Evolutionary conservation across 305 asterid genomes (phyloP).

Genomic region (Withania somnifera): DNA sequence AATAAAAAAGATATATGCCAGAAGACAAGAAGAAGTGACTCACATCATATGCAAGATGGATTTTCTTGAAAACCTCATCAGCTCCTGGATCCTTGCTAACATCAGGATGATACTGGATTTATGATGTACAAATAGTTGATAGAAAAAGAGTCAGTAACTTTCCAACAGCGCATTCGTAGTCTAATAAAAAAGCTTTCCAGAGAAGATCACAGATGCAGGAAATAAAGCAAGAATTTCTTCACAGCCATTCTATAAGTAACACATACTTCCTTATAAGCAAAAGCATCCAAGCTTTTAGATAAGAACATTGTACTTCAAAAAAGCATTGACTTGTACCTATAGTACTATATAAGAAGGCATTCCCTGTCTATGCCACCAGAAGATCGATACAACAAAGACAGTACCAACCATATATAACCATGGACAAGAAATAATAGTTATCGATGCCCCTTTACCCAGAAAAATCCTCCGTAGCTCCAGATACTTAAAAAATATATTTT

Average conservation of each 20-base stretch:
- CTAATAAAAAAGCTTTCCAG: neutral
- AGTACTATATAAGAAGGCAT: neutral
- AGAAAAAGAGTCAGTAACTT: neutral
- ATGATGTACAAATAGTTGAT: neutral
- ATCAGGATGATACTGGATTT: slow-evolving; percentile 85
- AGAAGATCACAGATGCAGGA: neutral
- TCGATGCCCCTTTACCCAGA: neutral
- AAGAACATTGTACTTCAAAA: neutral
- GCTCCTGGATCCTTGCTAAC: slow-evolving; percentile 76
- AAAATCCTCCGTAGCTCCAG: neutral
- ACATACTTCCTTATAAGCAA: neutral
- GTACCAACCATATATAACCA: neutral
- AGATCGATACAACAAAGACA: neutral
- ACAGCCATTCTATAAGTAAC: neutral
- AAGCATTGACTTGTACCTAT: neutral
- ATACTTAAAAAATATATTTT: neutral
- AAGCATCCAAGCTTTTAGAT: neutral
- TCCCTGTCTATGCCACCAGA: neutral
- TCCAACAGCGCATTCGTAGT: neutral
- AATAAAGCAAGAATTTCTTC: neutral
- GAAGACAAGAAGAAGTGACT: neutral
- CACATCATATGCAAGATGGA: slow-evolving; percentile 78
- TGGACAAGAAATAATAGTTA: neutral
- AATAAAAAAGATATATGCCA: neutral
- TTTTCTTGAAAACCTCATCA: slow-evolving; percentile 58